Evolutionary conservation across 1,284 basidiomycete genomes (phyloP), one percentile per base, ranked within the genome.

Genomic region (Cutaneotrichosporon sp.): DNA sequence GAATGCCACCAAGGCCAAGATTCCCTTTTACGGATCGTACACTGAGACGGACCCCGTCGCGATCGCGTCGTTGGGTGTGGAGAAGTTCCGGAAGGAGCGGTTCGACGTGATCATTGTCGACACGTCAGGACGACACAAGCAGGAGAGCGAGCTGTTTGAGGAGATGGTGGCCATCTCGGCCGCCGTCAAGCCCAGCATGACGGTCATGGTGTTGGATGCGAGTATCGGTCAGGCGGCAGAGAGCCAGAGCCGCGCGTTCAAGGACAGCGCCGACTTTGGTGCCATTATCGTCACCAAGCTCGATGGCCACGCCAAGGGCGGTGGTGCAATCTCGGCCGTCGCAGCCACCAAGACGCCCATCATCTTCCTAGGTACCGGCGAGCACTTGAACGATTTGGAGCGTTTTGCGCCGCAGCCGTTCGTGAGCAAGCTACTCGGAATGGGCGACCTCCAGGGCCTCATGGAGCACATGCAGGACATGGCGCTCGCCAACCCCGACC

Each of bases 101-200:
- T 99, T 99, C 76, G 97, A 99, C 69, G 91, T 99, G 55, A 97
- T 99, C 76, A 97, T 99, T 69, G 97, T 99, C 64, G 97, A 99
- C 81, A 99, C 97, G 0, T 95, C 91, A 32, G 97, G 97, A 63
- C 85, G 97, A 68, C 97, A 99, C 80, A 94, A 94, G 78, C 97
- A 99, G 81, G 97, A 99, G 81, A 89, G 89, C 26, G 97, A 99
- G 80, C 82, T 99, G 63, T 99, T 99, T 76, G 84, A 93, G 80
- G 97, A 99, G 83, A 99, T 99, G 97, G 89, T 94, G 36, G 91
- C 97, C 80, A 99, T 99, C 70, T 87, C 90, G 31, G 86, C 90
- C 57, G 95, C 94, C 0, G 93, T 99, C 62, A 89, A 90, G 73
- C 97, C 97, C 1, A 87, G 92, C 80, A 93, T 94, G 91, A 95